Evolutionary conservation across 2,329 filamentous ascomycete species (phyloP).

Genomic region (Thielaviopsis populi): DNA sequence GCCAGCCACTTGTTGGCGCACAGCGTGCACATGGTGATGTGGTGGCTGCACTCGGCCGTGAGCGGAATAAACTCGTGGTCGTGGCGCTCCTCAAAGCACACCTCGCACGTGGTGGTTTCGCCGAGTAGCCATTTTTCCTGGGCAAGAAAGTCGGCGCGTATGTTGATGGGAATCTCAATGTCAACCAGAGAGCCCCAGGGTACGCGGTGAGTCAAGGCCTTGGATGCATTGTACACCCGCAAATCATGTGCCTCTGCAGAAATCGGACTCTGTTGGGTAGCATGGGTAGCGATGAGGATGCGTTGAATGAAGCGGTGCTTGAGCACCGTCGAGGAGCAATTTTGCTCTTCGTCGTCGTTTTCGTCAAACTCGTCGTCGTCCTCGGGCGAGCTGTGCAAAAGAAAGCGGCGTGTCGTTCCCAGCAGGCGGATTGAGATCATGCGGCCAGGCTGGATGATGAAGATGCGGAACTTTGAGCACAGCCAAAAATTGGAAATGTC

Average conservation of each 20-base stretch:
- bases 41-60: constrained; percentile 5
- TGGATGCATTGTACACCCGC: background rate
- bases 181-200: constrained; percentile 14
- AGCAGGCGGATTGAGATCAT: constrained; percentile 8
- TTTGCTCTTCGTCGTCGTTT: background rate
- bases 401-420: constrained; percentile 7
- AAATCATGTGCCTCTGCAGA: background rate
- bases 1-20: constrained; percentile 12
- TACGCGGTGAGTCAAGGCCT: background rate
- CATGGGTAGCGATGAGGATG: background rate
- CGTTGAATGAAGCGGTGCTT: constrained; percentile 3
- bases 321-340: background rate
- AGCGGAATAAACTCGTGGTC: constrained; percentile 7
- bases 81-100: constrained; percentile 12
- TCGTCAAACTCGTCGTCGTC: constrained; percentile 11
- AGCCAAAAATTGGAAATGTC: constrained; percentile 12
- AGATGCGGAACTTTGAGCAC: constrained; percentile 14
- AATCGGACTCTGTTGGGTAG: constrained; percentile 3
- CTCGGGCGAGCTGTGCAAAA: constrained; percentile 12
- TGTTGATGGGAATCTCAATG: background rate
- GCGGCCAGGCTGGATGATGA: background rate
- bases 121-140: constrained; percentile 15
- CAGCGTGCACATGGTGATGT: background rate
- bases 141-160: background rate
- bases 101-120: background rate